Base-by-base conservation (phyloP, 2,329 filamentous ascomycete species). In the Talaromyces verruculosus region DNA sequence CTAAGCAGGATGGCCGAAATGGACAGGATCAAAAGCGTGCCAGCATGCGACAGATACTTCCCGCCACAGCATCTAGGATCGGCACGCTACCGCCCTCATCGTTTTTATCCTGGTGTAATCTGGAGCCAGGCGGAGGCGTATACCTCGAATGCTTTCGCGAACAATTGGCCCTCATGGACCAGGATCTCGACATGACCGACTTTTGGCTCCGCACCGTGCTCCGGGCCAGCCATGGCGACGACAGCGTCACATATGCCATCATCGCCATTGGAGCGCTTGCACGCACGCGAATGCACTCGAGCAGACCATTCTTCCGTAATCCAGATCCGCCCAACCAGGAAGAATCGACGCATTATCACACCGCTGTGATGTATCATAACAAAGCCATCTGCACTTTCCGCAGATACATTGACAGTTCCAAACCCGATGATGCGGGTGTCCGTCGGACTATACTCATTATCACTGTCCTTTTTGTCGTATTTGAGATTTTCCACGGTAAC, bases 171-270 rank as follows among this genome's bases (percentile, higher is more conserved):
- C 37, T 60, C 19, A 60, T 60, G 57, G 39, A 60, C 19, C 57
- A 60, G 19, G 57, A 60, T 60, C 35, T 60, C 19, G 57, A 60
- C 3, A 60, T 60, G 57, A 60, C 57, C 5, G 57, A 60, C 6
- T 60, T 60, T 33, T 60, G 57, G 57, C 19, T 60, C 57, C 57
- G 37, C 10, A 60, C 57, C 13, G 57, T 60, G 57, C 57, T 43
- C 57, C 57, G 57, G 17, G 37, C 57, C 19, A 60, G 57, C 28
- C 57, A 60, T 33, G 28, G 19, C 22, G 19, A 60, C 17, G 37
- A 60, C n/a, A 60, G 57, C 19, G 35, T 60, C 22, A 43, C 57
- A 43, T 60, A 60, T 60, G 37, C 57, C 57, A 25, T 60, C 5
- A 28, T 35, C 39, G 35, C 57, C 6, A 60, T 60, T 10, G 57